Base-by-base conservation (phyloP, 2,329 filamentous ascomycete species). In the Stagonosporopsis chrysanthemi region DNA sequence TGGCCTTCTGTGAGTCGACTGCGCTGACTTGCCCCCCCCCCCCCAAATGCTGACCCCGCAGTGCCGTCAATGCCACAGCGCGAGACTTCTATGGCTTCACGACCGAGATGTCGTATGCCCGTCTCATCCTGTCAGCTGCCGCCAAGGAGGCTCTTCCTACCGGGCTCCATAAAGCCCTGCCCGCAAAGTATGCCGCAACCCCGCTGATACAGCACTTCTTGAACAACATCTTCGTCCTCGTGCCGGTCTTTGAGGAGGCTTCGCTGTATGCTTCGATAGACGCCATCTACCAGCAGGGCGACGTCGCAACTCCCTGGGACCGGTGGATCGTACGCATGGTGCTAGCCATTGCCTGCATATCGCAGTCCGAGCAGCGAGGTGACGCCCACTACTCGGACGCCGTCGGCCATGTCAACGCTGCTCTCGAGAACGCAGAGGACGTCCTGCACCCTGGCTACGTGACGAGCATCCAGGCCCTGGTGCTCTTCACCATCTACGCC, bases 11-110 rank as follows among this genome's bases (percentile, higher is more conserved):
- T 96, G 75, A 77, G 88, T 78, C 46, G 45, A 48, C 9, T 12
- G 23, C 17, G 1, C 8, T 9, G 1, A n/a, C 28, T 33, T 4
- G 5, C n/a, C n/a, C 6, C 17, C 28, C 28, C 6, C 9, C 28
- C 28, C 6, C 3, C 28, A 9, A 5, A 6, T 31, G 24, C 65
- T 67, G 28, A 68, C 64, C 53, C 9, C 4, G 8, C 49, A 95
- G 92, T 53, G 92, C 94, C 5, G 91, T 99, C 71, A 96, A 97
- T 79, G 93, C 95, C 26, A 97, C 93, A 0, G 94, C 93, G 1
- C 86, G 92, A 71, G 95, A 98, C 75, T 97, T 97, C 71, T 92
- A 96, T 74, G 90, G 92, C 8, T 92, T 93, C 56, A 88, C 90
- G 28, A 90, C 87, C 58, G 92, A 91, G 69, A 96, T 97, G 85